Base-by-base conservation (phyloP, 805 yeast species). In the Wickerhamomyces bisporus region DNA sequence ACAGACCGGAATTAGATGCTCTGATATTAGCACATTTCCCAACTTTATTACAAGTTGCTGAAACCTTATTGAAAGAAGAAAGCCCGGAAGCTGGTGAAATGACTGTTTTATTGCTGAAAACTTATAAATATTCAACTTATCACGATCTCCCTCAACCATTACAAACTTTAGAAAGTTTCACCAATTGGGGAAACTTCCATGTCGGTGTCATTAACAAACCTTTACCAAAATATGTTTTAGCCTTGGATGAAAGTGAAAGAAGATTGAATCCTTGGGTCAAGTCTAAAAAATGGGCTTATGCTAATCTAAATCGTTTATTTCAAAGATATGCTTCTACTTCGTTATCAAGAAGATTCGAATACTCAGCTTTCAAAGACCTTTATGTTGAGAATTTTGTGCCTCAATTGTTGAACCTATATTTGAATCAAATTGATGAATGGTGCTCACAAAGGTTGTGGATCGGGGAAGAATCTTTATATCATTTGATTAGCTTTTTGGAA, bases 201-300 rank as follows among this genome's bases (percentile, higher is more conserved):
- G 80, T 86, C 30, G 67, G 71, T 9, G 73, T 85, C 5, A 76
- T 86, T 35, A 73, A 73, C 45, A 70, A 77, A 63, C 66, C 65
- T 8, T 62, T 79, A 16, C 93, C 95, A 2, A 43, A 55, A 1
- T 69, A 71, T 30, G 75, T 77, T 2, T 42, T 69, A 43, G 65
- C 68, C 15, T 50, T 73, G n/a, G 79, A 76, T 34, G 68, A 67
- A 7, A 71, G 74, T 17, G 81, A 77, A 29, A 66, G 77, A 35
- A 66, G 63, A 34, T 47, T 61, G 16, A 66, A 73, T 49, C 81
- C 77, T 34, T 84, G 82, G 82, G 80, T 67, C 55, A 91, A 78
- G 62, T 75, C 78, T 49, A 89, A 74, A 64, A 93, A 91, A 59
- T 91, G 98, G 97, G 77, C 94, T 1, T 79, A 79, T 53, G 87